Percentiles rank a stretch among this genome's conserved stretches.
phyloP scores from a whole-genome alignment of 2,329 filamentous ascomycete species.

The Fusarium albosuccineum region DNA sequence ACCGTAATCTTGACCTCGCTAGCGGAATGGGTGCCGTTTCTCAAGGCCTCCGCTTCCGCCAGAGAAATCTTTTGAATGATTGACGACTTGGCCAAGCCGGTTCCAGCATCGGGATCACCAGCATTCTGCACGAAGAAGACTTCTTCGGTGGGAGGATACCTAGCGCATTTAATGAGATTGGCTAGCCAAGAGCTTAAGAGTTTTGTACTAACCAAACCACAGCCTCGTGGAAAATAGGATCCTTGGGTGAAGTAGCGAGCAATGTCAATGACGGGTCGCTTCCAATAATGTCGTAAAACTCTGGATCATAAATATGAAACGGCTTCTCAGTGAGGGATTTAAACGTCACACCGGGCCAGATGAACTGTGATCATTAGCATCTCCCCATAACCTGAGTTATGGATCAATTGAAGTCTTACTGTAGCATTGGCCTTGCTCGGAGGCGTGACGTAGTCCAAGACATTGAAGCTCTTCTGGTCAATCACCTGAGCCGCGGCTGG shows the following conservation, averaged over 20 bases:
- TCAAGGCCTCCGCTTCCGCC: slow-evolving; percentile 53
- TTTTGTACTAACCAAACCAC: slow-evolving; percentile 58
- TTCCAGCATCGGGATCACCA: slow-evolving; percentile 60
- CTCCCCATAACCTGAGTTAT: no score
- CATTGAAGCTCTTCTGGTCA: slow-evolving; percentile 42
- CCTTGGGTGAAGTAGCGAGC: slow-evolving; percentile 57
- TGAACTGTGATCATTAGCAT: slow-evolving; percentile 15
- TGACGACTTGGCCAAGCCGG: slow-evolving; percentile 63
- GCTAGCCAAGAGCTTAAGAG: rapidly evolving
- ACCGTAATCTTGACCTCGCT: slow-evolving; percentile 56
- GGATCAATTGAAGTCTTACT: slow-evolving; percentile 10
- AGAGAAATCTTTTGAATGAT: slow-evolving; percentile 65
- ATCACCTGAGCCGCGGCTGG: slow-evolving; percentile 39
- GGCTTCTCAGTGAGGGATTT: slow-evolving; percentile 39
- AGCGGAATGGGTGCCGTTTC: slow-evolving; percentile 23
- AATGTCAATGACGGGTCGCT: slow-evolving; percentile 62
- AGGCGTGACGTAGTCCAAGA: slow-evolving; percentile 33
- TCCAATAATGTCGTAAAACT: slow-evolving; percentile 65
- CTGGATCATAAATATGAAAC: slow-evolving; percentile 58
- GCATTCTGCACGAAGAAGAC: slow-evolving; percentile 69
- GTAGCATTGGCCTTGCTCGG: slow-evolving; percentile 34
- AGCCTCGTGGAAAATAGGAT: slow-evolving; percentile 68
- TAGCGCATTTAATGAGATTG: neutral
- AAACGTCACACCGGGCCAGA: slow-evolving; percentile 42
- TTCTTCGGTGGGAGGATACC: slow-evolving; percentile 61